phyloP scores from a whole-genome alignment of 805 yeast species.

The Candida jianshihensis region DNA sequence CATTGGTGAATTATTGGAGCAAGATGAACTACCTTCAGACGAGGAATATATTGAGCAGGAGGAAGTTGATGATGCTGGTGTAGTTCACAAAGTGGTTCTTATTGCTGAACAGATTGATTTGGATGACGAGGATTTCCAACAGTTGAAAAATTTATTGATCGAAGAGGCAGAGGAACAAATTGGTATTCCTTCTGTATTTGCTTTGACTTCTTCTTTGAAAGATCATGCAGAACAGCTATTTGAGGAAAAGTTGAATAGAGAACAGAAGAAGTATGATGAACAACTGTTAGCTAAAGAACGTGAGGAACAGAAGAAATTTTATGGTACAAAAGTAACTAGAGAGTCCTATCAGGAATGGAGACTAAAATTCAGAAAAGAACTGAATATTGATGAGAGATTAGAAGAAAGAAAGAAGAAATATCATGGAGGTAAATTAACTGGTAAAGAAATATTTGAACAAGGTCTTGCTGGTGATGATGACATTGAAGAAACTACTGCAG shows the following conservation, averaged over 20 bases:
- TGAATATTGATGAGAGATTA: conserved; percentile 59
- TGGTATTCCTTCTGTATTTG: conserved; percentile 90
- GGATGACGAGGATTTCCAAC: conserved; percentile 37
- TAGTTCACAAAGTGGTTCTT: conserved; percentile 42
- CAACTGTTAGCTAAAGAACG: conserved; percentile 58
- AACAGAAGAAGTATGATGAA: conserved; percentile 53
- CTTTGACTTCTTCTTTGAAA: conserved; percentile 68
- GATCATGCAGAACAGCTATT: conserved; percentile 74
- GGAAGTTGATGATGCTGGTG: conserved; percentile 35
- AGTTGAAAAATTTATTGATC: conserved; percentile 33
- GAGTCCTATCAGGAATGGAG: conserved; percentile 78
- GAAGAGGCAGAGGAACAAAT: conserved; percentile 69
- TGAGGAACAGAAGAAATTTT: conserved; percentile 83
- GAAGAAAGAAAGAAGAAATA: conserved; percentile 43
- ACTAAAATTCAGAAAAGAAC: conserved; percentile 56
- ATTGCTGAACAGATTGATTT: conserved; percentile 55
- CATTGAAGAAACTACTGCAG: conserved; percentile 28
- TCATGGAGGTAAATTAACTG: conserved; percentile 76
- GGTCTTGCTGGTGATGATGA: conserved; percentile 77
- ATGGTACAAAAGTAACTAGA: conserved; percentile 82
- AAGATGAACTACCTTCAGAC: background rate
- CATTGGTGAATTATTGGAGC: conserved; percentile 15
- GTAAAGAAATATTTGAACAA: conserved; percentile 81
- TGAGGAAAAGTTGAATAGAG: conserved; percentile 43
- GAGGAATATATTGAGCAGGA: conserved; percentile 23